Conservation (phyloP, 306 rosid genomes). For the Castanopsis chinensis region DNA sequence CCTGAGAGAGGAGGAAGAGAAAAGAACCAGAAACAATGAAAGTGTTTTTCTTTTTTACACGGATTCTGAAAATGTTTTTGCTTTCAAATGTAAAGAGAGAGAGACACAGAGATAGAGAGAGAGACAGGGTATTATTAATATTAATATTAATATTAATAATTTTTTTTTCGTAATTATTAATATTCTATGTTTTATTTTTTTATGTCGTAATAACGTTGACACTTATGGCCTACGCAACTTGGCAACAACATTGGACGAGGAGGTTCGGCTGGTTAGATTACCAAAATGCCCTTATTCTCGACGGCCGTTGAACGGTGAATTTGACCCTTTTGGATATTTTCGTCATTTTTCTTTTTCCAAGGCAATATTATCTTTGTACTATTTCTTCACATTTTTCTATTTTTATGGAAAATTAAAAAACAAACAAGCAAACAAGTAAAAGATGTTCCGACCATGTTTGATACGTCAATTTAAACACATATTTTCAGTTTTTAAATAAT, state of each 20-base stretch:
- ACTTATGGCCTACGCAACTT: conserved; percentile 40
- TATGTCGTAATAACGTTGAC: conserved; percentile 14
- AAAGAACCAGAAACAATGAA: conserved; percentile 30
- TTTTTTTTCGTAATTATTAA: no score
- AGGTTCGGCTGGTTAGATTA: background rate
- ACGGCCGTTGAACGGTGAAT: conserved; percentile 17
- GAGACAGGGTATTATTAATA: background rate
- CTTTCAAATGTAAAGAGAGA: conserved; percentile 5
- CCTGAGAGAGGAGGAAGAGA: conserved; percentile 45
- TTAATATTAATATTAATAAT: no score
- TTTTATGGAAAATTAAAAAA: background rate
- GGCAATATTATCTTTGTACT: background rate
- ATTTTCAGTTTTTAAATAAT: no score
- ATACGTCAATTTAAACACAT: no score
- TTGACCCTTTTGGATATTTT: background rate
- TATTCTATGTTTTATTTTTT: no score
- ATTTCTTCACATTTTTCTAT: background rate
- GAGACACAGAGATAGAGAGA: conserved; percentile 7
- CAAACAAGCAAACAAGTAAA: no score
- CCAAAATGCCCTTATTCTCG: conserved; percentile 24
- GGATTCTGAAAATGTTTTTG: conserved; percentile 22
- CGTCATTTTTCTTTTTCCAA: background rate
- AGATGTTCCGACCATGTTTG: no score
- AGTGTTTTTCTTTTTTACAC: conserved; percentile 3
- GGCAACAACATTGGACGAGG: conserved; percentile 8